These are phyloP conservation scores for Meredithiella fracta DNA, from an alignment of 2,329 filamentous ascomycete species.

Conservation along the genomic window DNA sequence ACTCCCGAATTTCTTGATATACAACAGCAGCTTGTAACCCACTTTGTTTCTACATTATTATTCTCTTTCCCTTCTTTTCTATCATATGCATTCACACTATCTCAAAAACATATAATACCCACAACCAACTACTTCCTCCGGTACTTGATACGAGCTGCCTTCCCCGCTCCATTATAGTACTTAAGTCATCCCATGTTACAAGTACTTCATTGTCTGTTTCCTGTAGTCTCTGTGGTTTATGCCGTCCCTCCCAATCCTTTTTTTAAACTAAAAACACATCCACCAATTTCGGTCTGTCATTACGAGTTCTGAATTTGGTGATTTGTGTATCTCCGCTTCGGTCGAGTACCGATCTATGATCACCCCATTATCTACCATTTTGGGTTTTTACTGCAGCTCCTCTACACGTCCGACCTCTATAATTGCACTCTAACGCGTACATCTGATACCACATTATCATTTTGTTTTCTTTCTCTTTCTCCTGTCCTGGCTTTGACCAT, in stretches of 20 bases:
- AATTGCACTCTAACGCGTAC: not conserved
- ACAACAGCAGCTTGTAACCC: not conserved
- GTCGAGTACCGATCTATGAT: not conserved
- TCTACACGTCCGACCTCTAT: not conserved
- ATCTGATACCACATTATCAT: not conserved
- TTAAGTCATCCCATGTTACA: not conserved
- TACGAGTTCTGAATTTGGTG: not conserved
- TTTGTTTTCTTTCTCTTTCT: not conserved
- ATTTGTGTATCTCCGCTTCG: not conserved
- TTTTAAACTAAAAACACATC: not conserved
- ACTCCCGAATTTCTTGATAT: not conserved
- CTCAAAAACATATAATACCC: no score
- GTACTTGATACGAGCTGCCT: not conserved
- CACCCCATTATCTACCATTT: not conserved
- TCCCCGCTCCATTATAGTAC: not conserved
- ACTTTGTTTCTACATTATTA: not conserved
- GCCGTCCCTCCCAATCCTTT: not conserved
- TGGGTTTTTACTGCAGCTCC: not conserved
- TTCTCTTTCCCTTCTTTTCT: not conserved
- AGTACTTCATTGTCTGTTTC: conserved; percentile 1
- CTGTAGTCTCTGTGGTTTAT: not conserved
- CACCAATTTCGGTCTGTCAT: not conserved
- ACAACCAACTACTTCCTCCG: not conserved
- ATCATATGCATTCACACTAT: no score
- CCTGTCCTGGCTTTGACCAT: not conserved